Evolutionary conservation across 495 filamentous ascomycete species (phyloP), one percentile per base, ranked within the genome.

Genomic region (Daldinia bambusicola): DNA sequence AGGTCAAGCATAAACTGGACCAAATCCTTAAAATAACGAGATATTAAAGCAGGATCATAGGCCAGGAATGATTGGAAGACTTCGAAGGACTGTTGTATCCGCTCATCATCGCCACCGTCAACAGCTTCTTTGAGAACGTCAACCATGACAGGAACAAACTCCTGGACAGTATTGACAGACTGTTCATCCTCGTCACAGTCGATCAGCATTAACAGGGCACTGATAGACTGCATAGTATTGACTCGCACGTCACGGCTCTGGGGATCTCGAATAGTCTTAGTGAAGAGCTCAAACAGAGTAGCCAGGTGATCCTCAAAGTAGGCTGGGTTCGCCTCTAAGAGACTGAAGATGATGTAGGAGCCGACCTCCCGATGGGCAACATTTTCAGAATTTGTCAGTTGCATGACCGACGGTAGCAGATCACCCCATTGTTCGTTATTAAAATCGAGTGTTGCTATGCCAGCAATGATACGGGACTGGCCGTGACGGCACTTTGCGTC

Each of bases 41-140:
- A 91, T 30, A 98, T 82, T 32, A 98, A 84, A n/a, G 90, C 86
- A 26, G 91, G 89, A 74, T 98, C 94, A 76, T 92, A 97, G 66
- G 92, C 92, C 34, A 99, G 85, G 65, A 98, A 87, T 36, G 92
- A 97, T 82, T 99, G 96, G 86, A 99, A 97, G 57, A 98, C 94
- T 79, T 99, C 95, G 74, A 99, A 99, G 6, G 90, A 91, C 75
- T 95, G 91, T 80, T 93, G 91, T 55, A 90, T 87, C 67, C 90
- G 90, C 71, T 96, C 94, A 67, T 97, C 95, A 74, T 98, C 90
- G 8, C 88, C 85, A 32, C 86, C 84, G 70, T 91, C 86, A 59
- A 98, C 89, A 22, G 91, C 87, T 52, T 89, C 85, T 84, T 97
- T 95, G 55, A 99, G 86, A 9, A 98, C 92, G 20, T 86, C 86